Evolutionary conservation across 2,329 filamentous ascomycete species (phyloP).

Genomic region (Proliferodiscus dingleyae): DNA sequence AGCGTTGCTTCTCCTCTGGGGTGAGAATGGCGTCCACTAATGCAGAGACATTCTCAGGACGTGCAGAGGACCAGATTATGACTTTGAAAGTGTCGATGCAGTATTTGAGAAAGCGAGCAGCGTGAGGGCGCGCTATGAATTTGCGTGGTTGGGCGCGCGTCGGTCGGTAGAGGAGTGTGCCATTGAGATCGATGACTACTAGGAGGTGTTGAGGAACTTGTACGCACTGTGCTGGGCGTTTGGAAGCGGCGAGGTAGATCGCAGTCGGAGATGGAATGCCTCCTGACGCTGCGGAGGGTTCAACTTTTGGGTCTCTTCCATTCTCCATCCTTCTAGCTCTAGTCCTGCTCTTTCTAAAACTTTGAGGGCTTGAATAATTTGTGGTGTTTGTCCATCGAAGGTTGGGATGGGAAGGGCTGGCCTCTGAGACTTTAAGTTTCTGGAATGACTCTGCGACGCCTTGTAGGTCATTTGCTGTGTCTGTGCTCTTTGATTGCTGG

Average conservation of each 20-base stretch:
- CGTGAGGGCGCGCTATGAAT: conserved; percentile 64
- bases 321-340: background rate
- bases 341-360: background rate
- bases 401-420: too few species aligned
- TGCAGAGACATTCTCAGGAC: conserved; percentile 61
- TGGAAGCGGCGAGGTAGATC: conserved; percentile 56
- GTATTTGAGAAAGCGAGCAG: conserved; percentile 66
- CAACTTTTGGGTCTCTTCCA: conserved; percentile 6
- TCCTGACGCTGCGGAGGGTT: conserved; percentile 24
- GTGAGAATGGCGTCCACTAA: conserved; percentile 65
- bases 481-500: too few species aligned
- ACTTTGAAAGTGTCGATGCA: conserved; percentile 71
- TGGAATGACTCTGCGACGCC: too few species aligned
- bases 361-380: background rate
- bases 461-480: too few species aligned
- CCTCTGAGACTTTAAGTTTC: background rate
- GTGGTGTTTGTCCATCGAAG: background rate
- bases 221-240: conserved; percentile 38
- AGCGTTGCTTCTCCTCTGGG: conserved; percentile 43
- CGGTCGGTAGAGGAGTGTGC: conserved; percentile 75
- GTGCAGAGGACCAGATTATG: conserved; percentile 88
- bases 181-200: conserved; percentile 88
- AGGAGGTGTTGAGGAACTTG: conserved; percentile 59
- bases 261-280: conserved; percentile 53
- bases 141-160: conserved; percentile 42